phyloP scores from a whole-genome alignment of 768 basidiomycete species.

The Mycena epipterygia region DNA sequence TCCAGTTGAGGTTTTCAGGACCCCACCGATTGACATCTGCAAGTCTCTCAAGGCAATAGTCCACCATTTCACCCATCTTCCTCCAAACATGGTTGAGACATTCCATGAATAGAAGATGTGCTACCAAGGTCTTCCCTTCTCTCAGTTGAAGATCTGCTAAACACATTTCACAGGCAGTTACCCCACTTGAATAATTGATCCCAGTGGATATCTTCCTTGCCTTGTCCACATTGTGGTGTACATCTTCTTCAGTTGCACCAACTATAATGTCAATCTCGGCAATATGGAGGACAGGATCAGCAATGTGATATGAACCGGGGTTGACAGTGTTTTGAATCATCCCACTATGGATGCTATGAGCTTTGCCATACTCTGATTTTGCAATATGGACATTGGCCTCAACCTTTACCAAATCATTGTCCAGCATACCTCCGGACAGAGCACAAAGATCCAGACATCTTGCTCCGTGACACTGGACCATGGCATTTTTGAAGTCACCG shows the following conservation, averaged over 20 bases:
- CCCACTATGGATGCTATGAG: background rate
- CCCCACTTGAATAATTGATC: too few relatives aligned
- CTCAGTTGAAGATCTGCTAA: background rate
- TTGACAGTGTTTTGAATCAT: background rate
- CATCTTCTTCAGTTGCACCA: background rate
- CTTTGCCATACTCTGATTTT: constrained; percentile 3
- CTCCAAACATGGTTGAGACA: background rate
- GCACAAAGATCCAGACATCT: background rate
- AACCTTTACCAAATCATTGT: background rate
- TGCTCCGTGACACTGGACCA: background rate
- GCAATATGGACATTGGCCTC: background rate
- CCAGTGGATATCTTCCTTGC: background rate
- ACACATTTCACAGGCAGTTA: background rate
- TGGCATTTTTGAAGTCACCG: background rate
- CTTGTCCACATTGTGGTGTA: background rate
- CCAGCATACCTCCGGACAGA: background rate
- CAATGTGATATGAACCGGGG: background rate
- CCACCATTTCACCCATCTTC: background rate
- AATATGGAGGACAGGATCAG: background rate
- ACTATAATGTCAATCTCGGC: background rate
- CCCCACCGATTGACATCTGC: background rate
- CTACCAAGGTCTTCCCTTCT: background rate
- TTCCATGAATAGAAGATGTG: background rate
- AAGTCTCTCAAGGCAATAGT: constrained; percentile 32
- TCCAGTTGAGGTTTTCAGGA: background rate